Conservation (phyloP, 306 rosid species). For the Fragaria nilgerrensis region DNA sequence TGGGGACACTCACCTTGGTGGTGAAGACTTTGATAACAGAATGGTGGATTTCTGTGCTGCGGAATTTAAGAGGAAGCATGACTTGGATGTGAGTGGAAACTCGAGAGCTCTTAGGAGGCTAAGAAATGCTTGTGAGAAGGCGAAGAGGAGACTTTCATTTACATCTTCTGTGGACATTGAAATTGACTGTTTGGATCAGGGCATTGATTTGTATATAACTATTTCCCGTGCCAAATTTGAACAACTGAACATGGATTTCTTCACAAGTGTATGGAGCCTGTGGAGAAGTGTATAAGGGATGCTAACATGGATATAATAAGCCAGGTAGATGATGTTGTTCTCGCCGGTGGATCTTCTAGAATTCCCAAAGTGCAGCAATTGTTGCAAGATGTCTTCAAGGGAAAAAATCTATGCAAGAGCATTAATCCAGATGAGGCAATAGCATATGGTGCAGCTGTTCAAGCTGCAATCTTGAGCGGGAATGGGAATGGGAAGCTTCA, state of each 20-base stretch:
- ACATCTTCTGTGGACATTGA: neutral
- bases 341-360: neutral
- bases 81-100: conserved; percentile 4
- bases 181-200: neutral
- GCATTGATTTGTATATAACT: no score
- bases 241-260: neutral
- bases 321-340: neutral
- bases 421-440: neutral
- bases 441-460: neutral
- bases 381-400: neutral
- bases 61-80: neutral
- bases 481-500: neutral
- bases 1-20: conserved; percentile 7
- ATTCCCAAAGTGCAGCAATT: neutral
- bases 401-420: neutral
- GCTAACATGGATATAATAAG: neutral
- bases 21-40: neutral
- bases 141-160: neutral
- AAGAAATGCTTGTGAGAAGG: neutral
- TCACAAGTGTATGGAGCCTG: neutral
- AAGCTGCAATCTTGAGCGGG: conserved; percentile 12
- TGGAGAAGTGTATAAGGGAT: neutral
- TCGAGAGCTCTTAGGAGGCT: neutral
- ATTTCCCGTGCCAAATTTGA: conserved; percentile 2
- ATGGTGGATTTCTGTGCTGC: neutral